Evolutionary conservation across 1,284 basidiomycete genomes (phyloP).

Genomic region (Tausonia pullulans): DNA sequence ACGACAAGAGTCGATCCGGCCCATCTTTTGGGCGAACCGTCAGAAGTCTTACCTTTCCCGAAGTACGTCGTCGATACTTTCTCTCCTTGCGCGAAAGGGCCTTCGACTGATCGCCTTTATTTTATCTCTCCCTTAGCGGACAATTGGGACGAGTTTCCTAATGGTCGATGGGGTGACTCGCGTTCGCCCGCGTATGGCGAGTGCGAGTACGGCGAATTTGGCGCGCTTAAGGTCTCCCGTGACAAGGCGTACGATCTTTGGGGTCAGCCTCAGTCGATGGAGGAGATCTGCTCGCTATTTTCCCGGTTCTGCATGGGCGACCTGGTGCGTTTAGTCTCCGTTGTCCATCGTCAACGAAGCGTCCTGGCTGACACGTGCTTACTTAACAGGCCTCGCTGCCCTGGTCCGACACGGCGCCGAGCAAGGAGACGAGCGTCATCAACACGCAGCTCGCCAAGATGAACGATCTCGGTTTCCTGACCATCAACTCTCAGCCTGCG

Average conservation of each 20-base stretch:
- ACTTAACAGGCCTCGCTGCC: conserved; percentile 51
- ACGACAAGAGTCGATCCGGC: conserved; percentile 76
- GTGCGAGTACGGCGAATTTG: conserved; percentile 53
- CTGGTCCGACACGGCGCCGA: conserved; percentile 86
- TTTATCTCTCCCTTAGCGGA: conserved; percentile 40
- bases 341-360: background rate
- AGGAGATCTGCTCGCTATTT: conserved; percentile 59
- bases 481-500: conserved; percentile 96
- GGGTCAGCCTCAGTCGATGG: conserved; percentile 59
- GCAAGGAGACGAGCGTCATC: conserved; percentile 78
- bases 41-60: conserved; percentile 82
- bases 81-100: background rate
- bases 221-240: conserved; percentile 42
- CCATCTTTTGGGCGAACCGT: conserved; percentile 88
- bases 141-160: conserved; percentile 99
- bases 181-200: conserved; percentile 96
- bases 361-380: background rate
- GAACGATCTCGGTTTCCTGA: conserved; percentile 84
- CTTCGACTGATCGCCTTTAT: background rate
- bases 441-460: conserved; percentile 65
- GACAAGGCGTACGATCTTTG: conserved; percentile 77
- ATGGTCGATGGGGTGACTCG: conserved; percentile 95
- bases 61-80: conserved; percentile 32
- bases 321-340: conserved; percentile 33
- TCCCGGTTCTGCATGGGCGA: conserved; percentile 62